phyloP scores from a whole-genome alignment of 1,139 yeast species.

The Yamadazyma buinensis region DNA sequence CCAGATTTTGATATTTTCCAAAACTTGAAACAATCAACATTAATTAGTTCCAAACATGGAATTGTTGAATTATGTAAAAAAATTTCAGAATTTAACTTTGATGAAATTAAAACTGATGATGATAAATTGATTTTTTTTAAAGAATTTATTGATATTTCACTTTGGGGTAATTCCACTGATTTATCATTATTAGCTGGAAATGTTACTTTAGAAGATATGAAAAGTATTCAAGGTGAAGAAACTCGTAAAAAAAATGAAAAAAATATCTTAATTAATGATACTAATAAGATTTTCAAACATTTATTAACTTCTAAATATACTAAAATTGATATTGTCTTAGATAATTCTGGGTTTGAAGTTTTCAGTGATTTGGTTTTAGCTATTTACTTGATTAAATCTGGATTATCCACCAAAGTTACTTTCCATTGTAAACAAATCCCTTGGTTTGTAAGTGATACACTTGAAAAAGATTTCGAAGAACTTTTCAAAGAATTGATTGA shows the following conservation, averaged over 20 bases:
- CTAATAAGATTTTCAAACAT: slow-evolving; percentile 61
- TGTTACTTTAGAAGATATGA: slow-evolving; percentile 75
- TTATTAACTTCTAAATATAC: slow-evolving; percentile 31
- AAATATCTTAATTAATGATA: slow-evolving; percentile 77
- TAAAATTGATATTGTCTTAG: slow-evolving; percentile 75
- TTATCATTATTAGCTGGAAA: slow-evolving; percentile 82
- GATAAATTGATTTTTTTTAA: slow-evolving; percentile 54
- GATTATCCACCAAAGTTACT: slow-evolving; percentile 57
- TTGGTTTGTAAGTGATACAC: slow-evolving; percentile 97
- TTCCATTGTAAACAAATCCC: slow-evolving; percentile 90
- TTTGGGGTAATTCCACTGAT: slow-evolving; percentile 99
- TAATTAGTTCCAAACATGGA: slow-evolving; percentile 70
- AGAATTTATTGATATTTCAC: slow-evolving; percentile 82
- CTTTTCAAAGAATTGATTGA: slow-evolving; percentile 59
- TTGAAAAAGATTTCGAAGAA: slow-evolving; percentile 70
- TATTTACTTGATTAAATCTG: slow-evolving; percentile 70
- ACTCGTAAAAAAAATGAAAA: slow-evolving; percentile 81
- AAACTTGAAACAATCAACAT: slow-evolving; percentile 66
- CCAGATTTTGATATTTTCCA: slow-evolving; percentile 66
- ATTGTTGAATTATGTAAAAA: slow-evolving; percentile 79
- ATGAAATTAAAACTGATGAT: slow-evolving; percentile 33
- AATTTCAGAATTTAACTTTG: slow-evolving; percentile 45
- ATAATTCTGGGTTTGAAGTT: slow-evolving; percentile 93
- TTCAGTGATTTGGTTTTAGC: slow-evolving; percentile 81
- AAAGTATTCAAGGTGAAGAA: slow-evolving; percentile 86